Base-by-base conservation (phyloP, 176 grass and related monocot genomes). In the Juncus effusus region DNA sequence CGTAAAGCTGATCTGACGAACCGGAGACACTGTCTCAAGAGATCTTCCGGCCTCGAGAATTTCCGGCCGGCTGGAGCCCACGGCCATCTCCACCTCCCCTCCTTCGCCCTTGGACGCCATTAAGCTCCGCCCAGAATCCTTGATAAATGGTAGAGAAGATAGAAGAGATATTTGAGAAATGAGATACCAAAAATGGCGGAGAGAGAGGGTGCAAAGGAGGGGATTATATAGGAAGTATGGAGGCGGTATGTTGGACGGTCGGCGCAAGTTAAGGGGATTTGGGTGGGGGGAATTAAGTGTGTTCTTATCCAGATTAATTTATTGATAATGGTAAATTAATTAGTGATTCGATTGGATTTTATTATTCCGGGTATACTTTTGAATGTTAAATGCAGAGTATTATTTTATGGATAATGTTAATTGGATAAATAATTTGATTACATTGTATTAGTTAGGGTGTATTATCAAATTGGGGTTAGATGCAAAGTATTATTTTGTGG, bases 1-100 rank as follows among this genome's bases (percentile, higher is more conserved):
- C 59, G 63, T 62, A 41, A 90, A 63, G 83, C 78, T 87, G 54
- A 87, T 78, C 13, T 54, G 13, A 5, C 38, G 13, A 50, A 7
- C 47, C 3, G 10, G 77, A 47, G 44, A 9, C 44, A n/a, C 3
- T 1, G 50, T 65, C 62, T 3, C 77, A 6, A 47, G 9, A 6
- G 40, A 65, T 0, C 45, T 10, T 53, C 49, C 67, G 12, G 37
- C n/a, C 68, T 42, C 36, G 36, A 6, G 41, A 74, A 10, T 59
- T 60, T 80, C 83, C 59, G 57, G 0, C 6, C 75, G 77, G 2
- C 36, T 13, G 15, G 15, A 67, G 16, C 82, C 82, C 53, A 77
- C 77, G 6, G 84, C 45, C 73, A 87, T 75, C 79, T 61, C 73
- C 50, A 83, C 0, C 47, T 69, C 85, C 42, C 58, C 51, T 7